These are phyloP conservation scores for Fusarium circinatum DNA, from an alignment of 2,329 filamentous ascomycete genomes.

Conservation along the genomic window DNA sequence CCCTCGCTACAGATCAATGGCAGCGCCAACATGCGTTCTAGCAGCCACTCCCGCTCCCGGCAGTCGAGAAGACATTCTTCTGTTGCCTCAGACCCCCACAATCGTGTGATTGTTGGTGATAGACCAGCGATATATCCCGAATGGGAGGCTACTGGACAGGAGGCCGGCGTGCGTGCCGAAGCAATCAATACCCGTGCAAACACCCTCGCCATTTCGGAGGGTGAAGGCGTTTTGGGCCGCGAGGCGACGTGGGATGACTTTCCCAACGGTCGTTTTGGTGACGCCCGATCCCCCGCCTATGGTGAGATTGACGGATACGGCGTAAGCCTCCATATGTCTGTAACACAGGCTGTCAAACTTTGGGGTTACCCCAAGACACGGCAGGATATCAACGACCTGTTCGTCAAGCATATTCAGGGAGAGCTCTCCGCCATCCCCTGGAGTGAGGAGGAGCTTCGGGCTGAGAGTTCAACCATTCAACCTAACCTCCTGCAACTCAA, in stretches of 20 bases:
- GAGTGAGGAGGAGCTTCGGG: constrained; percentile 88
- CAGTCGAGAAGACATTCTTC: constrained; percentile 75
- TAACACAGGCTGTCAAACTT: constrained; percentile 81
- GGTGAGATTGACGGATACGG: constrained; percentile 99
- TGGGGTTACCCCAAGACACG: constrained; percentile 82
- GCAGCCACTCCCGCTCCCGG: constrained; percentile 49
- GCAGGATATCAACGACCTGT: constrained; percentile 81
- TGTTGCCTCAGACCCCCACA: constrained; percentile 85
- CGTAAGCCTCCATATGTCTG: constrained; percentile 90
- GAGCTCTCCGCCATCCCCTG: constrained; percentile 86
- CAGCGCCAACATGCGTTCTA: constrained; percentile 46
- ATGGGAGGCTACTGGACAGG: constrained; percentile 78
- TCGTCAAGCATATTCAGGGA: constrained; percentile 83
- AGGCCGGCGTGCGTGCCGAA: constrained; percentile 79
- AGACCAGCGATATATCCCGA: constrained; percentile 67
- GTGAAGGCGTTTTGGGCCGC: constrained; percentile 85
- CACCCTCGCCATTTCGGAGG: constrained; percentile 92
- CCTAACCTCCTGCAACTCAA: constrained; percentile 81
- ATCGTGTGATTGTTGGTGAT: constrained; percentile 84
- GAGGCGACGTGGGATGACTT: constrained; percentile 99
- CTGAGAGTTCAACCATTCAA: constrained; percentile 86
- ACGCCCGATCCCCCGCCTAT: constrained; percentile 91
- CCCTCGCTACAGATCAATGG: constrained; percentile 61
- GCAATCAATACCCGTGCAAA: constrained; percentile 82
- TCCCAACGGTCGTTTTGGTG: constrained; percentile 95